Base-by-base conservation (phyloP, 1,284 basidiomycete genomes). In the Puccinia triticina region DNA sequence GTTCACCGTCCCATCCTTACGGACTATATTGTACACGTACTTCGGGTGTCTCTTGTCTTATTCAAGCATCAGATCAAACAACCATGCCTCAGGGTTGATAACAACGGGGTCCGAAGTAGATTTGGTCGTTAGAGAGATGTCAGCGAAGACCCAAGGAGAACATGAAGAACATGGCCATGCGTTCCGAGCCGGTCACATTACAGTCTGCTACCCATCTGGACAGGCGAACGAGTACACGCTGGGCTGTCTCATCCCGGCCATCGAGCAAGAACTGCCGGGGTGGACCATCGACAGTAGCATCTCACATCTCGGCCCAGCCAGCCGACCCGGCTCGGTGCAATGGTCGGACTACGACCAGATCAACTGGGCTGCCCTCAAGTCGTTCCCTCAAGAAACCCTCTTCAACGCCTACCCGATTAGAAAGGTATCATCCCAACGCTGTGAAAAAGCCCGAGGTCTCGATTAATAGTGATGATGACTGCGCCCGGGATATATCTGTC, bases 401-500 rank as follows among this genome's bases (percentile, higher is more conserved):
- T 43, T 78, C 14, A 78, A 78, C 40, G 77, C 77, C 4, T 78
- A 78, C 67, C 77, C 77, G 11, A 78, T 78, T 11, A 48, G 77
- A 78, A 78, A 78, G 64, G 77, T 78, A 64, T n/a, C 32, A 18
- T 18, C 18, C 16, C 29, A 18, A 26, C 26, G 4, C 32, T 34
- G 26, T 32, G 14, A 32, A 34, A 29, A 61, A 32, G 8, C 11
- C 26, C 8, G 16, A 50, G 18, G 48, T 18, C 48, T 50, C 48
- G 48, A 50, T 5, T 61, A 61, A 26, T 61, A 61, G 23, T 61
- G 18, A 16, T 16, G 18, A 50, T 50, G 18, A 50, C 48, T 50
- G 5, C 3, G 18, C 48, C 48, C 48, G 48, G 48, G 14, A 16
- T 16, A 16, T 61, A 26, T 34, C 59, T 11, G 32, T 34, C 59